phyloP scores from a whole-genome alignment of 2,329 filamentous ascomycete species.

The Fusarium graminum region DNA sequence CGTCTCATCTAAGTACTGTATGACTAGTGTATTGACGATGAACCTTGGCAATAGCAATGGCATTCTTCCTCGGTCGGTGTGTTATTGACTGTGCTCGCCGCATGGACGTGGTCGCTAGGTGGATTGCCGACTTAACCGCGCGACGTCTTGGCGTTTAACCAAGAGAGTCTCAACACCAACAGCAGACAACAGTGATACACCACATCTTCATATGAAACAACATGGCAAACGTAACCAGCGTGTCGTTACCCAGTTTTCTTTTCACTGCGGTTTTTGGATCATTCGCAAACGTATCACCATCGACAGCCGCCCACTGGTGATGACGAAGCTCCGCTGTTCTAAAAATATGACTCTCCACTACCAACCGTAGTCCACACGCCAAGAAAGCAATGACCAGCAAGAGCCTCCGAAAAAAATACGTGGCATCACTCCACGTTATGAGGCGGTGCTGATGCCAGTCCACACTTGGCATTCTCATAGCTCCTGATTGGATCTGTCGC shows the following conservation, averaged over 20 bases:
- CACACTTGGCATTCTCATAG: slow-evolving; percentile 9
- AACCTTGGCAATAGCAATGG: background rate
- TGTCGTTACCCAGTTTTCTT: background rate
- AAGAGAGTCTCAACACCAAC: slow-evolving; percentile 1
- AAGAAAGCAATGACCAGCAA: slow-evolving; percentile 16
- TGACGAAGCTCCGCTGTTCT: slow-evolving; percentile 15
- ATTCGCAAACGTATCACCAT: background rate
- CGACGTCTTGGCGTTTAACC: slow-evolving; percentile 16
- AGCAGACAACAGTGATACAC: background rate
- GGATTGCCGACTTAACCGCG: slow-evolving; percentile 25
- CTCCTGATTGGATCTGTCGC: slow-evolving; percentile 17
- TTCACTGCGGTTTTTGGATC: background rate
- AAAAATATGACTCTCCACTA: slow-evolving; percentile 29
- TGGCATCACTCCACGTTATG: slow-evolving; percentile 30
- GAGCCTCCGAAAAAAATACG: slow-evolving; percentile 25
- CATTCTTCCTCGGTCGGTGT: background rate
- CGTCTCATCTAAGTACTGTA: background rate
- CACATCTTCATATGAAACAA: background rate
- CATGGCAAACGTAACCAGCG: background rate
- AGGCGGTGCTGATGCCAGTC: slow-evolving; percentile 24
- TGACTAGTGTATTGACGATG: background rate
- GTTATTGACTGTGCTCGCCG: background rate
- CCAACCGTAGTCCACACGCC: slow-evolving; percentile 15
- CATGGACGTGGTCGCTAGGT: slow-evolving; percentile 6
- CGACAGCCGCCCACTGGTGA: background rate